Conservation (phyloP, 371 early-diverging fungal genomes). For the Apophysomyces sp. region DNA sequence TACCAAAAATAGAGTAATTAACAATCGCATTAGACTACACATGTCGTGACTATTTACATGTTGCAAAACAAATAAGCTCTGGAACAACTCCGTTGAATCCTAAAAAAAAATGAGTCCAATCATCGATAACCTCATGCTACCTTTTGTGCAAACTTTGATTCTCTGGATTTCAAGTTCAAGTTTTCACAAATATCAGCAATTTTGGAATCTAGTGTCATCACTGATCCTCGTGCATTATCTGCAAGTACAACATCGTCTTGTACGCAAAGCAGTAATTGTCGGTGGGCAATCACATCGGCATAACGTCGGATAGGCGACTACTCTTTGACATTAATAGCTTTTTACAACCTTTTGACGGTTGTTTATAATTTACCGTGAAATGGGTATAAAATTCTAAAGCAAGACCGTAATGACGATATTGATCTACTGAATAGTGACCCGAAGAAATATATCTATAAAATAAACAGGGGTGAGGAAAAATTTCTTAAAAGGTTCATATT, state of each 20-base stretch:
- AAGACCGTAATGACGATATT: constrained; percentile 84
- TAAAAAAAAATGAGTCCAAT: constrained; percentile 3
- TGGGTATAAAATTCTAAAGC: constrained; percentile 90
- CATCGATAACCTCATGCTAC: constrained; percentile 14
- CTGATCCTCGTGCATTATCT: constrained; percentile 16
- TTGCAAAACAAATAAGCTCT: constrained; percentile 69
- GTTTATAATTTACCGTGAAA: constrained; percentile 69
- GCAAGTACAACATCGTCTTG: constrained; percentile 16
- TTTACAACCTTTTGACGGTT: neutral
- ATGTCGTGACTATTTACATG: constrained; percentile 28
- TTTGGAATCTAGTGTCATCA: constrained; percentile 42
- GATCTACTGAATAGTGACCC: constrained; percentile 43
- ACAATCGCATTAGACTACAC: neutral
- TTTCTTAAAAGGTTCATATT: neutral
- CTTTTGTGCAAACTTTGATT: constrained; percentile 73
- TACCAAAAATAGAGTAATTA: constrained; percentile 6
- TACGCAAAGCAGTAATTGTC: constrained; percentile 66
- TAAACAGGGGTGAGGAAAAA: neutral
- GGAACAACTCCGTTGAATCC: constrained; percentile 79
- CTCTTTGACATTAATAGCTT: neutral
- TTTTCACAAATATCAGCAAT: constrained; percentile 54
- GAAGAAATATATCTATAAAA: constrained; percentile 54
- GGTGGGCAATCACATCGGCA: constrained; percentile 97
- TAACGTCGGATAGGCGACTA: constrained; percentile 98
- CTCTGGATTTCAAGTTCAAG: constrained; percentile 70